Evolutionary conservation across 192 early-diverging fungal genomes (phyloP), one percentile per base, ranked within the genome.

Genomic region (Gaertneriomyces semiglobifer): DNA sequence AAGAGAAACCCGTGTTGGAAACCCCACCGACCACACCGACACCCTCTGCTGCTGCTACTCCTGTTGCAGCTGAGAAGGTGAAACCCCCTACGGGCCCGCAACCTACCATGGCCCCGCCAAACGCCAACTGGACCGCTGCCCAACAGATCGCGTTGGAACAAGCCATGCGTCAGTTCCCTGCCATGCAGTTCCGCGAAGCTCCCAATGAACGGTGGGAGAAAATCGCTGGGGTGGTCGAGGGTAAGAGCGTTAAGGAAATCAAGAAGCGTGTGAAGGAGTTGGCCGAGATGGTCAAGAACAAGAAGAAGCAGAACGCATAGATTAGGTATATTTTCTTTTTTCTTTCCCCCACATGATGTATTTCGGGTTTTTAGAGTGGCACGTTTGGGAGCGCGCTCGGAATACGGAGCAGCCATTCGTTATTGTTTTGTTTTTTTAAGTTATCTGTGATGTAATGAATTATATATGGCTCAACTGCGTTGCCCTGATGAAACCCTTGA

Each of bases 131-230:
- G 81, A 61, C 65, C 18, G 57, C 74, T 16, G 74, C 73, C 9
- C 76, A 83, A 60, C 81, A 83, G 66, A 11, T 71, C 18, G 64
- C 67, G 7, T 66, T 83, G 11, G 81, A 83, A 53, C 54, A 51
- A 4, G 77, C 69, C 7, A 61, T 83, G 69, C 66, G 75, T 19
- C 75, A 83, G 72, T 83, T 53, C 74, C 76, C 81, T 3, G 79
- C 81, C 3, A 47, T 53, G 9, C 43, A 47, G 59, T 83, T 83
- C 51, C 40, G 54, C 4, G 57, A 66, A 1, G 62, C 46, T 0
- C 81, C 81, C 5, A 64, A 69, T 38, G 79, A 83, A 53, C 74
- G 81, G 47, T 83, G 81, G 81, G 74, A 76, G 60, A 73, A 74
- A 58, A 81, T 83, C 70, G 78, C 81, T 16, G 70, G 19, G 14